phyloP scores from a whole-genome alignment of 108 stramenopile genomes.

The Ochromonas danica region DNA sequence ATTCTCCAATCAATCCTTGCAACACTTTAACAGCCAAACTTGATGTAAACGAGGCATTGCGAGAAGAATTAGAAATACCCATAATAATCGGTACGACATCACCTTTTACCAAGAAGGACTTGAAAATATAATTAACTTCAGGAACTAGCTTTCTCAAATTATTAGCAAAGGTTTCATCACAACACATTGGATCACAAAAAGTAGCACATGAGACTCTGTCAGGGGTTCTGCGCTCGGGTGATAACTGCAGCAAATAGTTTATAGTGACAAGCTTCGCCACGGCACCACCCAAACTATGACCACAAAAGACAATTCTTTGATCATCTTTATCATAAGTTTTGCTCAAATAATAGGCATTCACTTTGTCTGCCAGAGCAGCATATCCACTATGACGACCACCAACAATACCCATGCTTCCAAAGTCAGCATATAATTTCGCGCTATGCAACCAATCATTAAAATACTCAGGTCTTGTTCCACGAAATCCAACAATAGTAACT shows the following conservation, averaged over 20 bases:
- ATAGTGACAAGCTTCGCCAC: neutral
- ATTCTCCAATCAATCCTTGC: neutral
- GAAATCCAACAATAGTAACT: conserved; percentile 9
- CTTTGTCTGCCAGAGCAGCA: neutral
- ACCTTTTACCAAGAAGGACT: neutral
- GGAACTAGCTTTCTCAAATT: neutral
- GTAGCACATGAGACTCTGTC: neutral
- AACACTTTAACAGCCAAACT: neutral
- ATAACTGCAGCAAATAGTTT: neutral
- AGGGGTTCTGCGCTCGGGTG: neutral
- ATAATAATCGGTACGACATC: neutral
- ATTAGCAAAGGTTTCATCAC: neutral
- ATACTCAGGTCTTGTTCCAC: neutral
- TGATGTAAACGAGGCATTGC: neutral
- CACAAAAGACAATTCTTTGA: neutral
- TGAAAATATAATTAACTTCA: neutral
- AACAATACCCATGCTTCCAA: neutral
- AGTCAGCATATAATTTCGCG: neutral
- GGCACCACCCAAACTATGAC: neutral
- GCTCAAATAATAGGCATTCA: too few species aligned
- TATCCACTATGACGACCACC: neutral
- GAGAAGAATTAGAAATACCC: neutral
- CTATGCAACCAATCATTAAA: neutral
- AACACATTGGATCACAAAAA: neutral
- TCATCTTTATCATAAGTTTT: too few species aligned